Evolutionary conservation across 164 flowering plant species (phyloP), one percentile per base, ranked within the genome.

Genomic region (Berberis vulgaris): DNA sequence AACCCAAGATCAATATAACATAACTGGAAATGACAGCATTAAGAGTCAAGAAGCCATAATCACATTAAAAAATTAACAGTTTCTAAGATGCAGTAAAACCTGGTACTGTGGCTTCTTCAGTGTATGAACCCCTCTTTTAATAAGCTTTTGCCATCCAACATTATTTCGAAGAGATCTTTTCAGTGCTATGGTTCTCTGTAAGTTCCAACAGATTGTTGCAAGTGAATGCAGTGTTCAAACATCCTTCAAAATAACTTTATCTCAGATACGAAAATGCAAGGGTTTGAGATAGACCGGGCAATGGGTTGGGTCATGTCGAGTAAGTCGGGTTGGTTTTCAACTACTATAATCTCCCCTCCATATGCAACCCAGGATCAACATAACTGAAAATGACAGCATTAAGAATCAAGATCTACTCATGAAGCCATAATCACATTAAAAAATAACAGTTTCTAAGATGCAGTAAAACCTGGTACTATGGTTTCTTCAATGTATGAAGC

Each of bases 111-210:
- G 84, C 77, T 86, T 83, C 81, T 76, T 83, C 61, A 93, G 80
- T 12, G 97, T 88, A 70, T 90, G 90, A 26, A 81, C 72, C 47
- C 98, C 97, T 73, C 96, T 88, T 78, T 93, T 90, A 54, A 93
- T 76, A 49, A 79, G 69, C 80, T 71, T 82, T 75, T 90, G 89
- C 98, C 96, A 88, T 61, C 96, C 94, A 64, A 7, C 8, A 59
- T 86, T 90, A 56, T 65, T 69, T 59, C 61, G 71, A 3, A 93
- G 91, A 41, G 89, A 75, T 65, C 71, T 83, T 73, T 86, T 92
- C 47, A 90, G 72, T 67, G 73, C 82, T 57, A 55, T 74, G 26
- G 97, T 90, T 73, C 67, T 80, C 98, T 92, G 66, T 5, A 73
- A 40, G 57, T 12, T 45, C 43, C 64, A 59, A 70, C 41, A 69